Base-by-base conservation (phyloP, 176 grass and related monocot genomes). In the Musa beccarii region DNA sequence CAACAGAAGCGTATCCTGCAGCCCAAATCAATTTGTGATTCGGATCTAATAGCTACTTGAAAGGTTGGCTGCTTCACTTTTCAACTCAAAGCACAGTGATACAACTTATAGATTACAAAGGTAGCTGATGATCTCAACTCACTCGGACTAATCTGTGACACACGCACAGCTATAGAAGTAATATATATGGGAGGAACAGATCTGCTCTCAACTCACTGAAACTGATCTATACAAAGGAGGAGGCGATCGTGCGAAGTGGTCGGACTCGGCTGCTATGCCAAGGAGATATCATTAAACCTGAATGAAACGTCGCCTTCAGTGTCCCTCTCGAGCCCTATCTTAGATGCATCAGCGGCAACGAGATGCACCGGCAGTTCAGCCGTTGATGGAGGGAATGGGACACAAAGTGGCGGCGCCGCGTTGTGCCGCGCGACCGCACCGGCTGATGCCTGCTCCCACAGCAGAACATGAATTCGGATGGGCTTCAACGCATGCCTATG, bases 401-500 rank as follows among this genome's bases (percentile, higher is more conserved):
- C 19, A 51, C 43, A 70, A 51, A 21, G 43, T 3, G 68, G 17
- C 6, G 66, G 0, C 24, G 68, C 21, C 5, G 68, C 16, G 0
- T 2, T 51, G 17, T 49, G 29, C 22, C 26, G 22, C 26, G 8
- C 14, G 10, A 66, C 22, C 23, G 24, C 29, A 10, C 20, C 51
- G 14, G 43, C 16, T 52, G 52, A 74, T 56, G 53, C 6, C 1
- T 74, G 52, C 11, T 74, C 72, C 72, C 72, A 74, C 51, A 56
- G 26, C 53, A 74, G 52, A 16, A 74, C 52, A 20, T 74, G 72
- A 16, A 74, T 54, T 3, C 22, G n/a, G 9, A 74, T 74, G 11
- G 21, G 52, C 24, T 74, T 74, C 52, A 74, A 3, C 0, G 72
- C 72, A 16, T 57, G 72, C 72, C 72, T 57, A 24, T 74, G 72